Evolutionary conservation across 495 filamentous ascomycete species (phyloP).

Genomic region (Aspergillus bridgeri): DNA sequence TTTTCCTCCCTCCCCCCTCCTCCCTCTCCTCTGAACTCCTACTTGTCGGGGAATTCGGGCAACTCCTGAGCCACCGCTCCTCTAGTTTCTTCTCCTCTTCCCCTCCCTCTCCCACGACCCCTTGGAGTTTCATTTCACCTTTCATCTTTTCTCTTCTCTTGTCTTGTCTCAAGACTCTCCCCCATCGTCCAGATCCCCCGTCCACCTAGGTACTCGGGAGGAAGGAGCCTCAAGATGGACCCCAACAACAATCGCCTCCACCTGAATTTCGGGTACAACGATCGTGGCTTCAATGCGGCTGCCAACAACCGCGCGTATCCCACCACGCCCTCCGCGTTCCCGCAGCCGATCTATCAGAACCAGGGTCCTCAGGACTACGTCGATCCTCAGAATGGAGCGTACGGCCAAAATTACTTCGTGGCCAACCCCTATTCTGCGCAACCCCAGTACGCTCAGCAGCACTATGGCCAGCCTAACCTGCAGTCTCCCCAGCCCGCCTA

Average conservation of each 20-base stretch:
- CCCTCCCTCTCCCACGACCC: slow-evolving; percentile 5
- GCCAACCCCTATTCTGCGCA: slow-evolving; percentile 56
- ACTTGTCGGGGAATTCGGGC: slow-evolving; percentile 4
- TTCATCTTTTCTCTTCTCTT: slow-evolving; percentile 3
- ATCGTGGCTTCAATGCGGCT: slow-evolving; percentile 56
- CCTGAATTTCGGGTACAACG: slow-evolving; percentile 66
- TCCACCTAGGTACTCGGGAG: slow-evolving; percentile 13
- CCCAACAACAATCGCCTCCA: slow-evolving; percentile 59
- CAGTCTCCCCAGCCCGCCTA: slow-evolving; percentile 51
- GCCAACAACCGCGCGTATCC: slow-evolving; percentile 81
- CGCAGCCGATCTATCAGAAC: slow-evolving; percentile 78
- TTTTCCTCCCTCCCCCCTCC: slow-evolving; percentile 6
- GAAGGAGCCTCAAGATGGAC: slow-evolving; percentile 41
- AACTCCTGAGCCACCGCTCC: slow-evolving; percentile 39
- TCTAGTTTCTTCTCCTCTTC: slow-evolving; percentile 16
- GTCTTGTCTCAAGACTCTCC: slow-evolving; percentile 23
- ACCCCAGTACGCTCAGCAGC: slow-evolving; percentile 56
- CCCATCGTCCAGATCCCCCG: slow-evolving; percentile 15
- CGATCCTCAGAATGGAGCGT: slow-evolving; percentile 46
- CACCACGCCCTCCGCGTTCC: slow-evolving; percentile 94
- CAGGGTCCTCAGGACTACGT: slow-evolving; percentile 55
- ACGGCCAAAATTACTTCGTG: slow-evolving; percentile 63
- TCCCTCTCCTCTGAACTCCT: slow-evolving; percentile 11
- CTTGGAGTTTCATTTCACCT: slow-evolving; percentile 1
- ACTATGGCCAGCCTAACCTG: slow-evolving; percentile 63